These are phyloP conservation scores for Fonsecaea pedrosoi DNA, from an alignment of 2,329 filamentous ascomycete species.

Conservation along the genomic window DNA sequence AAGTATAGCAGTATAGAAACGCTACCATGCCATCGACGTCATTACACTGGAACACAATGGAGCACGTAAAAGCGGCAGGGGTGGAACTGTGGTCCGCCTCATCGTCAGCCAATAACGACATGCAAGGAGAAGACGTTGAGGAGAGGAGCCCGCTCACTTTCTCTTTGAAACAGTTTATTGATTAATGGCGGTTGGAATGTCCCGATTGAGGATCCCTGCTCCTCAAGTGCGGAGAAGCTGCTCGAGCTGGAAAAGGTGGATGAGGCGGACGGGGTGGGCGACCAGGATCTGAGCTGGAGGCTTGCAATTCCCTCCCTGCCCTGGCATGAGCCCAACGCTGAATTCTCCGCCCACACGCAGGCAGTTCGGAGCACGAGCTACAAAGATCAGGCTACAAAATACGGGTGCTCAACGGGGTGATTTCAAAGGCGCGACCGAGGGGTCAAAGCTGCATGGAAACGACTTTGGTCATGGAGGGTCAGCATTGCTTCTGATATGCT, in stretches of 20 bases:
- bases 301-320: constrained; percentile 11
- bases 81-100: neutral
- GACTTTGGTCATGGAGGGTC: constrained; percentile 21
- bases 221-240: neutral
- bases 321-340: constrained; percentile 24
- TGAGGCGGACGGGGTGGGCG: neutral
- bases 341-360: constrained; percentile 21
- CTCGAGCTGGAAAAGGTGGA: too few relatives aligned
- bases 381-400: neutral
- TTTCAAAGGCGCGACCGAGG: neutral
- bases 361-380: constrained; percentile 18
- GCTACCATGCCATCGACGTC: neutral
- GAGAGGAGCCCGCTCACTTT: neutral
- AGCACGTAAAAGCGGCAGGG: constrained; percentile 2
- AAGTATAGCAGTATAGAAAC: neutral
- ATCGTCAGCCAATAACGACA: neutral
- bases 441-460: constrained; percentile 15
- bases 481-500: constrained; percentile 9
- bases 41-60: neutral
- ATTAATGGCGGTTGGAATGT: constrained; percentile 1
- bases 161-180: neutral
- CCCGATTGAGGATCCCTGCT: neutral
- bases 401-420: constrained; percentile 6
- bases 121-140: neutral
- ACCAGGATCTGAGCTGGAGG: constrained; percentile 6